phyloP scores from a whole-genome alignment of 345 rosid species.

The Dipteronia dyeriana region DNA sequence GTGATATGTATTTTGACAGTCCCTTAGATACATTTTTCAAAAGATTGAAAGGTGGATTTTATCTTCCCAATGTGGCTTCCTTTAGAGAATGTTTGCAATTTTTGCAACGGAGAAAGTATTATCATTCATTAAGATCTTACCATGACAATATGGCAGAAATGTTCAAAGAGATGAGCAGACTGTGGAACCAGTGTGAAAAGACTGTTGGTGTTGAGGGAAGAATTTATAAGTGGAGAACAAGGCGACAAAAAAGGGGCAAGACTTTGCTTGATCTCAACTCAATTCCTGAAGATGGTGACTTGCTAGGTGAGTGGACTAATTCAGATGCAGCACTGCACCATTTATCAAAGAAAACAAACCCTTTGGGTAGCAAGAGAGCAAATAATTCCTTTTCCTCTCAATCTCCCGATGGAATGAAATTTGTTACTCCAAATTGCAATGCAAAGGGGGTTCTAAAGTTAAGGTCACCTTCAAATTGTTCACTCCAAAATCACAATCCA shows the following conservation, averaged over 20 bases:
- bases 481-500: slow-evolving; percentile 30
- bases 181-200: slow-evolving; percentile 45
- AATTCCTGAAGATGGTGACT: slow-evolving; percentile 45
- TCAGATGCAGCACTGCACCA: slow-evolving; percentile 25
- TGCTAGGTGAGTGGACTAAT: slow-evolving; percentile 32
- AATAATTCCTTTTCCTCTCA: slow-evolving; percentile 23
- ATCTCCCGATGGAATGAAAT: slow-evolving; percentile 30
- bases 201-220: slow-evolving; percentile 35
- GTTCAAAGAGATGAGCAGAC: slow-evolving; percentile 46
- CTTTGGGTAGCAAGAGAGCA: slow-evolving; percentile 26
- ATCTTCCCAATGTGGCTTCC: slow-evolving; percentile 50
- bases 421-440: slow-evolving; percentile 28
- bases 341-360: slow-evolving; percentile 29
- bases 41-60: slow-evolving; percentile 60
- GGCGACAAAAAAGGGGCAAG: slow-evolving; percentile 34
- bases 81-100: slow-evolving; percentile 43
- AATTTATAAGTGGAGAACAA: slow-evolving; percentile 46
- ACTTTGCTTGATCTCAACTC: slow-evolving; percentile 58
- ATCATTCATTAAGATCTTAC: slow-evolving; percentile 51
- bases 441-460: slow-evolving; percentile 46
- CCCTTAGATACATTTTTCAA: slow-evolving; percentile 55
- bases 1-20: slow-evolving; percentile 56
- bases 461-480: slow-evolving; percentile 34
- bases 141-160: slow-evolving; percentile 45
- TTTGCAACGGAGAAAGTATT: slow-evolving; percentile 44